Evolutionary conservation across 2,329 filamentous ascomycete genomes (phyloP).

Genomic region (Diaporthe ampelina): DNA sequence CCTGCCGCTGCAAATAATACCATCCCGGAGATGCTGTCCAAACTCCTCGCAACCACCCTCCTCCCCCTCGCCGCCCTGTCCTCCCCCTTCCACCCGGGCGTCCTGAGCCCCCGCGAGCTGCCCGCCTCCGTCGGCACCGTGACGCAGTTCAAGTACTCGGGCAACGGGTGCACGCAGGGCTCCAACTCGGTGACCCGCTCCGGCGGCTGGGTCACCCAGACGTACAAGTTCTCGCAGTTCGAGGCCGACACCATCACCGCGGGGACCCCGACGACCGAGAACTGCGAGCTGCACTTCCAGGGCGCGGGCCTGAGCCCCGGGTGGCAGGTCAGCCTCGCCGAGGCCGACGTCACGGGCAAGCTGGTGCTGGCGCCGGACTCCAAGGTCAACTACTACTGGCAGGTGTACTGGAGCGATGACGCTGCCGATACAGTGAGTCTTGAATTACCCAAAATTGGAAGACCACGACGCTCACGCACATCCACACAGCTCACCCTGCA

Average conservation of each 20-base stretch:
- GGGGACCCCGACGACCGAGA: slow-evolving; percentile 47
- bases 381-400: slow-evolving; percentile 51
- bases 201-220: slow-evolving; percentile 50
- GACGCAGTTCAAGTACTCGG: slow-evolving; percentile 53
- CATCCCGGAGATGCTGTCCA: slow-evolving; percentile 1
- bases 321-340: slow-evolving; percentile 55
- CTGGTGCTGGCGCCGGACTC: slow-evolving; percentile 44
- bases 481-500: slow-evolving; percentile 48
- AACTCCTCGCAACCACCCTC: slow-evolving; percentile 43
- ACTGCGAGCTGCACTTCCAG: slow-evolving; percentile 56
- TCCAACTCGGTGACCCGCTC: slow-evolving; percentile 50
- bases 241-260: slow-evolving; percentile 33
- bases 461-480: background rate
- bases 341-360: slow-evolving; percentile 51
- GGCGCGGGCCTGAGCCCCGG: slow-evolving; percentile 49
- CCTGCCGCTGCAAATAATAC: background rate
- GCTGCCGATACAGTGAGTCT: slow-evolving; percentile 51
- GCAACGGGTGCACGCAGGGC: slow-evolving; percentile 54
- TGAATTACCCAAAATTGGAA: no score
- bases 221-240: slow-evolving; percentile 47
- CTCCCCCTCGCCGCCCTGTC: slow-evolving; percentile 43
- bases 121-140: slow-evolving; percentile 47
- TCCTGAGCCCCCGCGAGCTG: slow-evolving; percentile 41
- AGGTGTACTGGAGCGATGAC: slow-evolving; percentile 54
- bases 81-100: slow-evolving; percentile 27